Evolutionary conservation across 2,329 filamentous ascomycete genomes (phyloP).

Genomic region (Penicillium sp.): DNA sequence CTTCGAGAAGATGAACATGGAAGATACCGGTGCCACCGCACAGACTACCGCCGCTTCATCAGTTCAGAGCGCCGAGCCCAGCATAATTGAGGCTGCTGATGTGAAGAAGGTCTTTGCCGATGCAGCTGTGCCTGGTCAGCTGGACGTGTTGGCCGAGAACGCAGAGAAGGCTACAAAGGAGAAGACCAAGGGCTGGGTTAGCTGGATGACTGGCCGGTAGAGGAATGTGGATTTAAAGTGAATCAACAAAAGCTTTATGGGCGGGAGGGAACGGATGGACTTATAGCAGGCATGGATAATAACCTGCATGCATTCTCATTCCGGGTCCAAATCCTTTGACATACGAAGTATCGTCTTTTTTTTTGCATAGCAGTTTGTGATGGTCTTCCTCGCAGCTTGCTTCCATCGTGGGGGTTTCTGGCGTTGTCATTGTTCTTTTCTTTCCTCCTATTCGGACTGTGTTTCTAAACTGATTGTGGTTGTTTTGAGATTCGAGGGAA

Average conservation of each 20-base stretch:
- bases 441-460: conserved; percentile 14
- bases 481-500: conserved; percentile 1
- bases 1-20: conserved; percentile 39
- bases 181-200: conserved; percentile 39
- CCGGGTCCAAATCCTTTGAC: not conserved
- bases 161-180: conserved; percentile 38
- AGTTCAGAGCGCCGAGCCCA: conserved; percentile 19
- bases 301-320: not conserved
- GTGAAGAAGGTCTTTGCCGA: conserved; percentile 35
- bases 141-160: conserved; percentile 38
- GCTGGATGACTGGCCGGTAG: conserved; percentile 42
- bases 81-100: conserved; percentile 37
- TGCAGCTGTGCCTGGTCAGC: conserved; percentile 24
- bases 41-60: conserved; percentile 6
- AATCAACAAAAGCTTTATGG: not conserved
- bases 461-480: conserved; percentile 21
- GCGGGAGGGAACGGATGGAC: not conserved
- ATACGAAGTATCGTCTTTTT: conserved; percentile 15
- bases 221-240: conserved; percentile 1
- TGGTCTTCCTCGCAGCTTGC: conserved; percentile 18
- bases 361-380: conserved; percentile 24
- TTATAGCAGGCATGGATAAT: not conserved
- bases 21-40: conserved; percentile 25
- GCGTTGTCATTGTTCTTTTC: conserved; percentile 27
- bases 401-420: conserved; percentile 31